Percentiles rank a stretch among this genome's conserved stretches.
Evolutionary conservation across 2,329 filamentous ascomycete species (phyloP).

Genomic region (Hypoxylon sp.): DNA sequence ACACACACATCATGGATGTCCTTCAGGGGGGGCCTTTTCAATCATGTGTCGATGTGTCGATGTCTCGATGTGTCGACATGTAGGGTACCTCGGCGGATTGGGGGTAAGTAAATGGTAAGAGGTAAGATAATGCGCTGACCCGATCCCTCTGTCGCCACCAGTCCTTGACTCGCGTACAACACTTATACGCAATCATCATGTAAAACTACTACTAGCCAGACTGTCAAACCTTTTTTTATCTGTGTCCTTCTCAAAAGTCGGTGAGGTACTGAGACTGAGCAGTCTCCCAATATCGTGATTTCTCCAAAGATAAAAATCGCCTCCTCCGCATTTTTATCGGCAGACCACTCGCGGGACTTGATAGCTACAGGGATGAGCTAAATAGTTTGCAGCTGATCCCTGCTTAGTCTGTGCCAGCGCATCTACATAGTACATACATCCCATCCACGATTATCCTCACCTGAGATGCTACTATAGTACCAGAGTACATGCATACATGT

Average conservation of each 20-base stretch:
- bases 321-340: slow-evolving; percentile 36
- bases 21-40: too few species aligned
- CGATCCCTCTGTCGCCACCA: background rate
- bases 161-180: background rate
- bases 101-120: background rate
- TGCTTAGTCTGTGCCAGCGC: slow-evolving; percentile 35
- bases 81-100: too few species aligned
- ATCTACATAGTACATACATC: slow-evolving; percentile 17
- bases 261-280: background rate
- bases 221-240: background rate
- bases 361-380: slow-evolving; percentile 35
- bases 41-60: too few species aligned
- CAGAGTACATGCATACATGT: background rate
- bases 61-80: too few species aligned
- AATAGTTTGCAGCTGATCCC: slow-evolving; percentile 41
- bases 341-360: slow-evolving; percentile 36
- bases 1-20: too few species aligned
- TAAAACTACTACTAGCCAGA: background rate
- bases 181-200: background rate
- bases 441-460: too few species aligned
- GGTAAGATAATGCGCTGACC: too few species aligned
- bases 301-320: slow-evolving; percentile 2
- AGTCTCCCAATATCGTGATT: background rate
- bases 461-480: background rate
- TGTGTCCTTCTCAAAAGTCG: background rate